A percentile compares a stretch with the other conserved stretches of the same genome.
These are phyloP conservation scores for Spiromastix sp. DNA, from an alignment of 2,329 filamentous ascomycete species.

Conservation along the genomic window DNA sequence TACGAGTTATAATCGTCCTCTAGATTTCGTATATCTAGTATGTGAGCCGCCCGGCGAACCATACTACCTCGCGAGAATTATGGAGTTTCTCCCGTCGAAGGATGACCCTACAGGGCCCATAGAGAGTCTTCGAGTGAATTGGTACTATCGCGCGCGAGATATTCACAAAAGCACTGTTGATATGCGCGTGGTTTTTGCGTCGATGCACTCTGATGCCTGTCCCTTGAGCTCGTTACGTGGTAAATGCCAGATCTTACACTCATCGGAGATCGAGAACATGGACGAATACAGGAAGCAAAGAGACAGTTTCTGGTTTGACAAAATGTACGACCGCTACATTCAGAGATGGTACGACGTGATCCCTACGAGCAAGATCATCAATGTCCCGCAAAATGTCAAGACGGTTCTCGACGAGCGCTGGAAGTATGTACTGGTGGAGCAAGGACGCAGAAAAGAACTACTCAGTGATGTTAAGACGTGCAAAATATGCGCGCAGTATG, in stretches of 20 bases:
- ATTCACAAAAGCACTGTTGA: slow-evolving; percentile 87
- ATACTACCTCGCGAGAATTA: slow-evolving; percentile 94
- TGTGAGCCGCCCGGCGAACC: slow-evolving; percentile 96
- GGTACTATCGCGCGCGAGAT: slow-evolving; percentile 95
- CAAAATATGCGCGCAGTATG: slow-evolving; percentile 85
- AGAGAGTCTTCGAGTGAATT: slow-evolving; percentile 86
- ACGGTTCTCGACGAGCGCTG: slow-evolving; percentile 91
- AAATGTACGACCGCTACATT: slow-evolving; percentile 96
- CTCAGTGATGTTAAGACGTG: slow-evolving; percentile 93
- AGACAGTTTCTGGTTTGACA: slow-evolving; percentile 94
- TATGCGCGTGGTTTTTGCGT: slow-evolving; percentile 83
- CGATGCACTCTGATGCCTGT: slow-evolving; percentile 97
- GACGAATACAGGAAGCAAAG: slow-evolving; percentile 75
- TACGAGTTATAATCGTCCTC: slow-evolving; percentile 1
- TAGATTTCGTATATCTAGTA: slow-evolving; percentile 86
- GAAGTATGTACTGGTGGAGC: slow-evolving; percentile 92
- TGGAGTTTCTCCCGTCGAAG: slow-evolving; percentile 87
- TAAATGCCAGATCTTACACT: slow-evolving; percentile 84
- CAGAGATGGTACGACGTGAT: slow-evolving; percentile 97
- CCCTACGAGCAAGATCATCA: slow-evolving; percentile 83
- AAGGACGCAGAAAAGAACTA: slow-evolving; percentile 85
- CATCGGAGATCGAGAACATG: slow-evolving; percentile 71
- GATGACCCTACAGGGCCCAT: slow-evolving; percentile 64
- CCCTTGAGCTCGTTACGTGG: slow-evolving; percentile 86
- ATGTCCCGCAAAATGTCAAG: slow-evolving; percentile 90